Base-by-base conservation (phyloP, 495 filamentous ascomycete species). In the Penicillium bialowiezense region DNA sequence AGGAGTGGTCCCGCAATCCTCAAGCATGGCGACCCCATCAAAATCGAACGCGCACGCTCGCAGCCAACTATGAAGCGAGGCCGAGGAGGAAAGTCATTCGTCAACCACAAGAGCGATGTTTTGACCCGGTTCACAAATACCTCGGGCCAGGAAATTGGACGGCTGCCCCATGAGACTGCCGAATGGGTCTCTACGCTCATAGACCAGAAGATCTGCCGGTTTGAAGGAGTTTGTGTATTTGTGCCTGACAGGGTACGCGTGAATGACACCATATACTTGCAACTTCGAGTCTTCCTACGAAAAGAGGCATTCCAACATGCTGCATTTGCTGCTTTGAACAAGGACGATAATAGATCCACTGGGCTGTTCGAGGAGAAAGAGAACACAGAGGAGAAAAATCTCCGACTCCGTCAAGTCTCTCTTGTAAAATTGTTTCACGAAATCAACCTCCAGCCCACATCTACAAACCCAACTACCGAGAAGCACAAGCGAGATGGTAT, bases 131-230 rank as follows among this genome's bases (percentile, higher is more conserved):
- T 98, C 63, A 96, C 88, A 2, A 95, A 90, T 59, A 60, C 70
- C 3, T 74, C 66, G 41, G 92, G 91, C 10, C 82, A 86, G 46
- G 93, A 98, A 61, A 73, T 98, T 34, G 93, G 95, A 13, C 75
- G 93, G 54, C 68, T 98, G n/a, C 87, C 90, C 18, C 88, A 89
- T 48, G 93, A 98, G 31, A 85, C 81, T 10, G 90, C 93, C n/a
- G 82, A 84, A 41, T 98, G 95, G 91, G 87, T 98, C 8, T 96
- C 91, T 15, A 86, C 91, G 0, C 68, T 98, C 52, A 83, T 98
- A 42, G 93, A 98, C 55, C 93, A 97, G 62, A 88, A 87, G 23
- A 79, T 97, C 12, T 96, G 91, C 69, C 79, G 71, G 10, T 92
- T 98, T 54, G 89, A 93, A 58, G 95, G 88, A 1, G 79, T 78